Evolutionary conservation across 768 basidiomycete species (phyloP), one percentile per base, ranked within the genome.

Genomic region (Lanmaoa rubissima): DNA sequence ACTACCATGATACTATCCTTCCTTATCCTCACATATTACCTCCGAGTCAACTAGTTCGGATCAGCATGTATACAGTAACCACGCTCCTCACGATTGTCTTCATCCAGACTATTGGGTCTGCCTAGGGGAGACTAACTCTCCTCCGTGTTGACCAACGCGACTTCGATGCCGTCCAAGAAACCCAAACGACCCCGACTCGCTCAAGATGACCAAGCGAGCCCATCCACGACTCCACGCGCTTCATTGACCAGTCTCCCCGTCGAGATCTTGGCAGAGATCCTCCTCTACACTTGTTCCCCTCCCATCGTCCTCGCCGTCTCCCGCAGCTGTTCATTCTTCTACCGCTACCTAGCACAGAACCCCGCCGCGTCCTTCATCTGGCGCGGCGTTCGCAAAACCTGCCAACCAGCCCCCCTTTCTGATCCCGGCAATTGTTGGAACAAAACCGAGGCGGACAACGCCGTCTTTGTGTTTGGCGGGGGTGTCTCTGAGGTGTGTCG

Each of bases 241-340:
- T 52, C 54, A 3, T 42, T 71, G 21, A 60, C 69, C 12, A 46
- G 14, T 2, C 65, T 89, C 5, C 88, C 88, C 12, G 65, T 85
- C 40, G 88, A 90, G 62, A 73, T 90, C 14, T 65, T 88, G 7
- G 80, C 82, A 4, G 86, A 87, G 62, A 79, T 89, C 47, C 77
- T 89, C 19, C 67, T 81, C 8, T 71, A 73, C 48, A 80, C 81
- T 0, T 57, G 69, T 5, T 86, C 84, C 0, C 78, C 85, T 1
- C 74, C 75, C 48, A 82, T 84, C 57, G 72, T 88, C 13, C 76
- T 89, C 39, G 77, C 86, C 2, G 70, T 88, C 6, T 76, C 86
- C 12, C 79, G 85, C 9, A 79, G 79, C 39, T 84, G 76, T 75
- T 83, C 81, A 56, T 76, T 72, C 57, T 74, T 88, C 12, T 80